Evolutionary conservation across 306 rosid genomes (phyloP), one percentile per base, ranked within the genome.

Genomic region (Sindora glabra): DNA sequence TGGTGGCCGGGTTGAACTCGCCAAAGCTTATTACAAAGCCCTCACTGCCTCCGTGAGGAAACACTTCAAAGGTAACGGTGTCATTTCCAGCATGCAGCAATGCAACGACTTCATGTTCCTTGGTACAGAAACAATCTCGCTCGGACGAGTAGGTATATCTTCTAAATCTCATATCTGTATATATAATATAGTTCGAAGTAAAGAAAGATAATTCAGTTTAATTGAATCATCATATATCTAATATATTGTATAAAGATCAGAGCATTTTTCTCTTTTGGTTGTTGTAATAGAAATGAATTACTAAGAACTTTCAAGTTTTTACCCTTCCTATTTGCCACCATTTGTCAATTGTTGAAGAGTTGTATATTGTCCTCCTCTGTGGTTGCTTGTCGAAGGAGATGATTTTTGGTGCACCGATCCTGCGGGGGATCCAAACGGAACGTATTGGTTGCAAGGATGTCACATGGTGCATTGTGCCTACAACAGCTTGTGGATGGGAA

Each of bases 381-480:
- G 34, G 3, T 6, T 29, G 34, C 34, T n/a, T 13, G 10, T 24
- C 22, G 17, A n/a, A 85, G 90, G 95, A n/a, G 95, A 85, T 67
- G 95, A 89, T 75, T 85, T 89, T 45, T 85, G 95, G 94, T 76
- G 81, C 49, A 63, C 39, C 0, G 86, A 89, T 50, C 77, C 89
- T 0, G 64, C 81, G 0, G 95, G 85, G 8, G 89, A 83, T 74
- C 95, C 89, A 41, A 79, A 69, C 19, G 89, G 94, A 1, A 54
- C 82, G 13, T 85, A 67, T 62, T 89, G 95, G 95, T 81, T 89
- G 0, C 89, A 89, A 75, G 86, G 90, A 10, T 85, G 95, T 79
- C 94, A 89, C 76, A 75, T 81, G 89, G 94, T 89, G 50, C 82
- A 89, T 8, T 89, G 94, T 59, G 96, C 90, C 24, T 85, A 81